These are phyloP conservation scores for Plectosphaerella plurivora DNA, from an alignment of 2,329 filamentous ascomycete species.

Conservation along the genomic window DNA sequence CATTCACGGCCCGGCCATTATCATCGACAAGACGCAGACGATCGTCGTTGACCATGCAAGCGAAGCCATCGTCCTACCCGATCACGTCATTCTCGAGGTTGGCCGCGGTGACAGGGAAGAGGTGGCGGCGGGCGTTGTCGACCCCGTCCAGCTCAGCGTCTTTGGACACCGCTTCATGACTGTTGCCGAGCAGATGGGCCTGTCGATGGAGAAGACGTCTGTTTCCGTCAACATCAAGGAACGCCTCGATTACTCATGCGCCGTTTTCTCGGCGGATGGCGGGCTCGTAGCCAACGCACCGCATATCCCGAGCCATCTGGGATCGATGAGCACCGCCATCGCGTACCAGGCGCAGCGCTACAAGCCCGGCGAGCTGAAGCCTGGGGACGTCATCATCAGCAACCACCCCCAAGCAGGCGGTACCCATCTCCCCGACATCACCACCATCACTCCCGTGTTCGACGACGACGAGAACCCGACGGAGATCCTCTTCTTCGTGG, in stretches of 20 bases:
- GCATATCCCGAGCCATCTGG: constrained; percentile 70
- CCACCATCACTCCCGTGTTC: constrained; percentile 33
- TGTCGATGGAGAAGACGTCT: constrained; percentile 70
- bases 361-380: constrained; percentile 66
- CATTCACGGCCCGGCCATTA: constrained; percentile 61
- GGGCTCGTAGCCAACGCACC: constrained; percentile 71
- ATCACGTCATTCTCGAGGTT: constrained; percentile 39
- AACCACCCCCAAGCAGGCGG: constrained; percentile 30
- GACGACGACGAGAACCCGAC: constrained; percentile 16
- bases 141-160: constrained; percentile 69
- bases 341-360: constrained; percentile 58
- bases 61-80: constrained; percentile 26
- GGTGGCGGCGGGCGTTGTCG: constrained; percentile 42
- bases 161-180: constrained; percentile 79
- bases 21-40: constrained; percentile 67
- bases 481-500: constrained; percentile 24
- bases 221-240: constrained; percentile 77
- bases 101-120: constrained; percentile 56
- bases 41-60: constrained; percentile 58
- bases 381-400: constrained; percentile 69
- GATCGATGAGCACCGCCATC: constrained; percentile 73
- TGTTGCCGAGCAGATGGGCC: constrained; percentile 76
- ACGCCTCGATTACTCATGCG: constrained; percentile 75
- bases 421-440: constrained; percentile 37
- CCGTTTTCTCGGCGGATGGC: constrained; percentile 68